These are phyloP conservation scores for Darksidea phi DNA, from an alignment of 495 filamentous ascomycete genomes.

Conservation along the genomic window DNA sequence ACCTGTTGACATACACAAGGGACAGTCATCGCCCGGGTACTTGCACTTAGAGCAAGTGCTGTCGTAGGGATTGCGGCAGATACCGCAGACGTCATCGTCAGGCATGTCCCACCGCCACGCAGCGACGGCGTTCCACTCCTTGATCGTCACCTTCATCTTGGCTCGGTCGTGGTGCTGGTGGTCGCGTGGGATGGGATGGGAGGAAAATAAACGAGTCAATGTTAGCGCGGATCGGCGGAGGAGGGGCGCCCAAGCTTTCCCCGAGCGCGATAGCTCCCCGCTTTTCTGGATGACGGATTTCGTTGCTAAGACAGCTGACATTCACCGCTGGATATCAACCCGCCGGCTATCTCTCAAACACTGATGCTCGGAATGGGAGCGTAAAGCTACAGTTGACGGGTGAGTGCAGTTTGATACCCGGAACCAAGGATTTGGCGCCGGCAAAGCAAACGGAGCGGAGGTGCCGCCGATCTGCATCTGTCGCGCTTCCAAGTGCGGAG, in stretches of 20 bases:
- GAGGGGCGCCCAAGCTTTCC: neutral
- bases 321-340: slow-evolving; percentile 4
- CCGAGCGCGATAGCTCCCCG: neutral
- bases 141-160: slow-evolving; percentile 89
- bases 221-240: too few relatives aligned
- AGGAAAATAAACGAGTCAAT: neutral
- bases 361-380: neutral
- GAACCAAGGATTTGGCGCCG: neutral
- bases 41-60: slow-evolving; percentile 97
- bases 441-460: slow-evolving; percentile 7
- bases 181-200: slow-evolving; percentile 10
- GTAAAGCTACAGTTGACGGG: slow-evolving; percentile 1
- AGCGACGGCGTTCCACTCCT: slow-evolving; percentile 87
- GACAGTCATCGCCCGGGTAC: slow-evolving; percentile 95
- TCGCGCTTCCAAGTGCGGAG: neutral
- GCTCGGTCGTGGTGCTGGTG: slow-evolving; percentile 10
- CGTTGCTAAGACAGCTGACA: slow-evolving; percentile 3
- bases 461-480: slow-evolving; percentile 7
- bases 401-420: slow-evolving; percentile 5
- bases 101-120: slow-evolving; percentile 98
- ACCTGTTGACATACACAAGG: slow-evolving; percentile 63
- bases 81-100: slow-evolving; percentile 96
- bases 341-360: neutral
- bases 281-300: slow-evolving; percentile 14
- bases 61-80: slow-evolving; percentile 97